Evolutionary conservation across 495 filamentous ascomycete genomes (phyloP).

Genomic region (Collariella sp.): DNA sequence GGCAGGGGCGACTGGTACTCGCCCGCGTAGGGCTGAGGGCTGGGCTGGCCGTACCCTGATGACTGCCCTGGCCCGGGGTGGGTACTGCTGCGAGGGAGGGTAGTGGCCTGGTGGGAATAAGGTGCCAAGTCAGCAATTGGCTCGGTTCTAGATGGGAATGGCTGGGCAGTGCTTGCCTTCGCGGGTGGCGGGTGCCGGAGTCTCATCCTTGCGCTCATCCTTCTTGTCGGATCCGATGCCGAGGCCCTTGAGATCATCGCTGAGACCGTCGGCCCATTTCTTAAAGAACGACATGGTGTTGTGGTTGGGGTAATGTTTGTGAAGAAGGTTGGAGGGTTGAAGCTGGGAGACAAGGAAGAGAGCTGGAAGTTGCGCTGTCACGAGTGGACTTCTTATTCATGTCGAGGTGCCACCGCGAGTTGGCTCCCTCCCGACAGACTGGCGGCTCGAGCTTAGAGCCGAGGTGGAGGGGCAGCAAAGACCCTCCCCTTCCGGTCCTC

Average conservation of each 20-base stretch:
- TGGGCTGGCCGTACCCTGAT: slow-evolving; percentile 26
- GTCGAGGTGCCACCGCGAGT: background rate
- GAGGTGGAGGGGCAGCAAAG: background rate
- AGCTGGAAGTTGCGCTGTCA: no score
- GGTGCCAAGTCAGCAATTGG: background rate
- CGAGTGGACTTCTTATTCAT: background rate
- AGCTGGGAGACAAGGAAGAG: background rate
- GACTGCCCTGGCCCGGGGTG: slow-evolving; percentile 19
- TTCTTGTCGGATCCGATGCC: slow-evolving; percentile 19
- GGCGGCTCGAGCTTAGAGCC: background rate
- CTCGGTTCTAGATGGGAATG: background rate
- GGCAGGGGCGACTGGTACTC: slow-evolving; percentile 10
- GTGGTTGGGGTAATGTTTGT: background rate
- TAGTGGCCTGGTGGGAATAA: slow-evolving; percentile 3
- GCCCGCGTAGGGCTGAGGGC: slow-evolving; percentile 11
- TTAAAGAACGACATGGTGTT: slow-evolving; percentile 27
- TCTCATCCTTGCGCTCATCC: slow-evolving; percentile 10
- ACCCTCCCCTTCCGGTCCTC: background rate
- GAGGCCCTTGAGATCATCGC: slow-evolving; percentile 14
- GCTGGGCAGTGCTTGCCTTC: background rate
- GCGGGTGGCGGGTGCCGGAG: background rate
- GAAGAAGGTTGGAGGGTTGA: background rate
- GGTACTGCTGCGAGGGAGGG: slow-evolving; percentile 17
- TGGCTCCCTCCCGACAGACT: background rate
- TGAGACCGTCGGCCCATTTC: slow-evolving; percentile 20